A percentile compares a stretch with the other conserved stretches of the same genome.
Conservation (phyloP, 495 filamentous ascomycete species). For the Xylaria acuta region DNA sequence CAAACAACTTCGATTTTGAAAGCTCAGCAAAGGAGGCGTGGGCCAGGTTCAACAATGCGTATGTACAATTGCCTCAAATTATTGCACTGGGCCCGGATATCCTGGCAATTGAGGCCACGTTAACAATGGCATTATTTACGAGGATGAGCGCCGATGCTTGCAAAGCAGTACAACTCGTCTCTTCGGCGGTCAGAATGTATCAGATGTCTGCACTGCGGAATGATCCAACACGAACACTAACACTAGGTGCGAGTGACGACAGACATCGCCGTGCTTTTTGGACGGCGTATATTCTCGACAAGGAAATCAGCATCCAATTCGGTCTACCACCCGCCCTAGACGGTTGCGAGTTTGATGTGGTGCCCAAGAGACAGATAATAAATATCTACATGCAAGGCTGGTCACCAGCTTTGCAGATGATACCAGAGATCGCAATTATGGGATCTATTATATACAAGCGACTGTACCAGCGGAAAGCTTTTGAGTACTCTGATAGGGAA, state of each 20-base stretch:
- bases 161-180: conserved; percentile 10
- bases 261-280: conserved; percentile 18
- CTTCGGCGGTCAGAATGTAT: neutral
- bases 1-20: neutral
- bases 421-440: conserved; percentile 8
- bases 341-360: conserved; percentile 1
- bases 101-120: conserved; percentile 15
- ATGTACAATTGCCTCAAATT: conserved; percentile 21
- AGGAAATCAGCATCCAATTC: neutral
- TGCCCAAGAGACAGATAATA: neutral
- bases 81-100: conserved; percentile 9
- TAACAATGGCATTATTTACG: conserved; percentile 21
- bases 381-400: neutral
- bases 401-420: neutral
- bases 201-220: neutral
- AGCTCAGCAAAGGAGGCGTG: conserved; percentile 3
- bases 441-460: conserved; percentile 3
- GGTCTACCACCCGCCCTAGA: conserved; percentile 6
- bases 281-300: conserved; percentile 16
- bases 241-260: neutral
- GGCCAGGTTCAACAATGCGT: conserved; percentile 29
- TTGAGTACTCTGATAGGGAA: neutral
- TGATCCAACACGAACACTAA: neutral
- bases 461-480: conserved; percentile 9
- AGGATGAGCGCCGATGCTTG: conserved; percentile 8